phyloP scores from a whole-genome alignment of 192 early-diverging fungal species.

The Coemansia sp. region DNA sequence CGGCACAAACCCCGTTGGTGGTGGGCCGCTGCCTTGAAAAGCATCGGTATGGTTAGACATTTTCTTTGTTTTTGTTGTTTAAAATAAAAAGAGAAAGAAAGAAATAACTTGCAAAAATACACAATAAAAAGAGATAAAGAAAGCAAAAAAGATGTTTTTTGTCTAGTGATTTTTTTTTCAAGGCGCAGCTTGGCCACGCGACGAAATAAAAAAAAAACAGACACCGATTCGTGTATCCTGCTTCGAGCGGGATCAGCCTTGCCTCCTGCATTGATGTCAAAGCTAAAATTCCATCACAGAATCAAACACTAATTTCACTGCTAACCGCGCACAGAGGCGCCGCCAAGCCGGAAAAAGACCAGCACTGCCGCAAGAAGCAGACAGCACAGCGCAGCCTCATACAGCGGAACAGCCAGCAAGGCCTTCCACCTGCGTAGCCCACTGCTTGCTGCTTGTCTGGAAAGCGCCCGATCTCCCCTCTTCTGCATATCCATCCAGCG shows the following conservation, averaged over 20 bases:
- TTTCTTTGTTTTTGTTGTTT: slow-evolving; percentile 5
- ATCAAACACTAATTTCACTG: too few species aligned
- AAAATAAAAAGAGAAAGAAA: slow-evolving; percentile 7
- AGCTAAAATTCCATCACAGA: too few species aligned
- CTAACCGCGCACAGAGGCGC: too few species aligned
- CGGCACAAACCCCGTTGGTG: neutral
- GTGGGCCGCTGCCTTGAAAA: neutral
- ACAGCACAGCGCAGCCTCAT: neutral
- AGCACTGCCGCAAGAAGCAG: neutral
- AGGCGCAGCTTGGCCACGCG: too few species aligned
- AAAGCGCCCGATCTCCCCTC: neutral
- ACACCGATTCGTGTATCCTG: too few species aligned
- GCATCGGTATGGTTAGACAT: slow-evolving; percentile 2
- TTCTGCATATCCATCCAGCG: neutral
- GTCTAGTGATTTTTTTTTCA: too few species aligned
- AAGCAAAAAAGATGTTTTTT: too few species aligned
- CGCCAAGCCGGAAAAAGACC: too few species aligned
- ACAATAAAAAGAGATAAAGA: too few species aligned
- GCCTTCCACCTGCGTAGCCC: neutral
- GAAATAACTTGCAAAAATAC: neutral
- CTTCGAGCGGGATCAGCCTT: too few species aligned
- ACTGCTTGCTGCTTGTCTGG: neutral
- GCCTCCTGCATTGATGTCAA: too few species aligned
- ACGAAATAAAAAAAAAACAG: too few species aligned
- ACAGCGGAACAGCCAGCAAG: neutral